These are phyloP conservation scores for Fusarium paranaense DNA, from an alignment of 2,329 filamentous ascomycete species.

Conservation along the genomic window DNA sequence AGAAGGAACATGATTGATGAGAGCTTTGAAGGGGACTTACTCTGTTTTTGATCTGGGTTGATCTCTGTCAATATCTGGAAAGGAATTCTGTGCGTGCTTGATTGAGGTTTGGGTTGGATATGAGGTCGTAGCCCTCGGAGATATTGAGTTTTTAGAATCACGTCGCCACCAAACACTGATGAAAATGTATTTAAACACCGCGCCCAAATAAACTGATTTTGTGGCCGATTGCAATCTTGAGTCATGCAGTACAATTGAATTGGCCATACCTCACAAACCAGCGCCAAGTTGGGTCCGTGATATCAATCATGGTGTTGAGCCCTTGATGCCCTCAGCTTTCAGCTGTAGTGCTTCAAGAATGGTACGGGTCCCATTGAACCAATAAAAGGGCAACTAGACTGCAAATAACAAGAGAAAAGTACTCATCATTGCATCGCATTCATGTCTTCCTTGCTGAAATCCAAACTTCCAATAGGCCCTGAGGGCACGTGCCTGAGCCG, in stretches of 20 bases:
- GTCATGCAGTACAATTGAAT: background rate
- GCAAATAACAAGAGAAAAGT: background rate
- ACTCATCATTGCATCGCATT: background rate
- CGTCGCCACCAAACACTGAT: background rate
- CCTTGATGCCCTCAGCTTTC: background rate
- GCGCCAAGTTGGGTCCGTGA: background rate
- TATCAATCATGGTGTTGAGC: background rate
- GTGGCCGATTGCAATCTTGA: background rate
- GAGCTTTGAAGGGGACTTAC: background rate
- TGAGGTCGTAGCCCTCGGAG: background rate
- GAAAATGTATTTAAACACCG: background rate
- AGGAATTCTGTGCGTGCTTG: background rate
- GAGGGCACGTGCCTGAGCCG: background rate
- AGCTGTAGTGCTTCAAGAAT: background rate
- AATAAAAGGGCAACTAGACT: background rate
- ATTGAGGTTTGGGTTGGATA: background rate
- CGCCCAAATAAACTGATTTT: background rate
- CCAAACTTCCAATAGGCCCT: background rate
- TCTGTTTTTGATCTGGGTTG: background rate
- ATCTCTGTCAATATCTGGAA: background rate
- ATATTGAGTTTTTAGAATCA: background rate
- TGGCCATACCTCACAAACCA: background rate
- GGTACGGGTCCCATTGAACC: no score
- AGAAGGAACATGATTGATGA: background rate
- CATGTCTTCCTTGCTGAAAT: background rate